These are phyloP conservation scores for Suillus placidus DNA, from an alignment of 768 basidiomycete species.

Conservation along the genomic window DNA sequence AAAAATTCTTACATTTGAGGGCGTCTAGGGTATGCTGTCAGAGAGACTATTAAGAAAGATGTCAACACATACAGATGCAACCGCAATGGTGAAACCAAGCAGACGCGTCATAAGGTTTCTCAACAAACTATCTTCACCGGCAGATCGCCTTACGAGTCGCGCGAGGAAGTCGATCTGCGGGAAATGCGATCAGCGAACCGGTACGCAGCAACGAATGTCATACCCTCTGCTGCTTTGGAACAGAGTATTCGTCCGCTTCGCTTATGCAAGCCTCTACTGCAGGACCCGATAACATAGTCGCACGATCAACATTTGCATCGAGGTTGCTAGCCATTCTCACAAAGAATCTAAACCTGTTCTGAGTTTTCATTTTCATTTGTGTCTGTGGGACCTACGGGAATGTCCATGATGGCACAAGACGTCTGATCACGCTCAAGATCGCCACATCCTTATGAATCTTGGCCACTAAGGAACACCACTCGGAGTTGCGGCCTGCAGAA, in stretches of 20 bases:
- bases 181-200: background rate
- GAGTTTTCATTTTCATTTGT: background rate
- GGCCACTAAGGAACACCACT: constrained; percentile 34
- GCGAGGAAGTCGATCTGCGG: constrained; percentile 36
- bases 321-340: constrained; percentile 18
- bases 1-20: constrained; percentile 17
- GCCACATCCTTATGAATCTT: constrained; percentile 32
- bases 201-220: background rate
- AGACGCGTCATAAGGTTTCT: constrained; percentile 28
- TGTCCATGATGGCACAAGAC: constrained; percentile 35
- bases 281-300: constrained; percentile 26
- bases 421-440: constrained; percentile 21
- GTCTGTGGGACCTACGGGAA: constrained; percentile 28
- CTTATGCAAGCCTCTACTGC: constrained; percentile 33
- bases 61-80: constrained; percentile 23
- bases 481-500: constrained; percentile 41
- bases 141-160: constrained; percentile 34
- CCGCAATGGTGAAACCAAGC: constrained; percentile 20
- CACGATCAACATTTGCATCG: constrained; percentile 9
- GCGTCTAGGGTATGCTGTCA: constrained; percentile 16
- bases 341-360: constrained; percentile 19
- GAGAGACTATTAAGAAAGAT: background rate
- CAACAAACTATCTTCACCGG: constrained; percentile 20
- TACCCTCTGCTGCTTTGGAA: constrained; percentile 36
- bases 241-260: constrained; percentile 28